Percentiles rank a stretch among this genome's conserved stretches.
phyloP scores from a whole-genome alignment of 2,329 filamentous ascomycete genomes.

The Colletotrichum simmondsii region DNA sequence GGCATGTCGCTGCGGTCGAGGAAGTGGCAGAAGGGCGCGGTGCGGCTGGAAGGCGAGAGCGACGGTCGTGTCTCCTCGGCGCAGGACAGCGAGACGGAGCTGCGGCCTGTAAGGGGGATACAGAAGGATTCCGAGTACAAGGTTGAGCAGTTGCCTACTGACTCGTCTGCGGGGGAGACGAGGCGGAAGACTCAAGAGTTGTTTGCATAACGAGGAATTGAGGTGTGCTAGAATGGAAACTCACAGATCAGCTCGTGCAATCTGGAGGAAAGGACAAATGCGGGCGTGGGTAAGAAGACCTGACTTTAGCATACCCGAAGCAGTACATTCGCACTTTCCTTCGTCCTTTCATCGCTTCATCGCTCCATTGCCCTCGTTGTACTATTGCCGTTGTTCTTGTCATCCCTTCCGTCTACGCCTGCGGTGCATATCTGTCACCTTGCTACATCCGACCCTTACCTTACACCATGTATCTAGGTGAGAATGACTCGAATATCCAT shows the following conservation, averaged over 20 bases:
- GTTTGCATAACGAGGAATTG: background rate
- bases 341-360: background rate
- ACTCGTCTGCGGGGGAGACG: background rate
- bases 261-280: background rate
- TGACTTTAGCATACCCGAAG: background rate
- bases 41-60: slow-evolving; percentile 5
- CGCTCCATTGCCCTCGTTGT: too few species aligned
- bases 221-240: background rate
- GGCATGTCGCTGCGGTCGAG: slow-evolving; percentile 9
- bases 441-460: too few species aligned
- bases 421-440: too few species aligned
- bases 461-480: too few species aligned
- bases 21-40: slow-evolving; percentile 9
- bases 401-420: too few species aligned
- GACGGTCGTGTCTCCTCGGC: background rate
- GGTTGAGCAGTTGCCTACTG: background rate
- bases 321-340: background rate
- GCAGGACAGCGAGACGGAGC: slow-evolving; percentile 21
- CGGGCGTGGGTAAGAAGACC: background rate
- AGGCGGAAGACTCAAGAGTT: slow-evolving; percentile 2
- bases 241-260: background rate
- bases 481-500: background rate
- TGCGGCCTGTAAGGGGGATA: slow-evolving; percentile 11
- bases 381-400: background rate
- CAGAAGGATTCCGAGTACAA: slow-evolving; percentile 14